Base-by-base conservation (phyloP, 1,284 basidiomycete species). In the Pascua sp. region DNA sequence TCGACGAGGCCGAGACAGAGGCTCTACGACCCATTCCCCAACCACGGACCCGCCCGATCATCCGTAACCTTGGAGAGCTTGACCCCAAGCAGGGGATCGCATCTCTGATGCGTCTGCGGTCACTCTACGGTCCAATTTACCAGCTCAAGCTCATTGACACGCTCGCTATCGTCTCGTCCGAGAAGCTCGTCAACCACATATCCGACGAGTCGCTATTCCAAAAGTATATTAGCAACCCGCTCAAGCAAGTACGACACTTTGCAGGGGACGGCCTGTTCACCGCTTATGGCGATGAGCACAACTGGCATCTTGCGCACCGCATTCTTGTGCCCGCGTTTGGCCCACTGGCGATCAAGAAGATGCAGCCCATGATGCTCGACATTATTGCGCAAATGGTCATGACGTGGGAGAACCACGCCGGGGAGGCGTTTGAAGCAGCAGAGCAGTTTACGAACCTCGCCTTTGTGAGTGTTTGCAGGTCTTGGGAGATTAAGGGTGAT, bases 251-350 rank as follows among this genome's bases (percentile, higher is more conserved):
- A 11, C 74, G 81, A 39, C 75, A 77, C 51, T 71, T 81, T 5
- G 75, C 77, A 1, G 78, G 78, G 16, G 82, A 83, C 65, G 83
- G 67, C 39, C 57, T 69, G 41, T 69, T 69, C 55, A 69, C 67
- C 68, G 81, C 81, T 0, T 70, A 77, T 36, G 63, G 71, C 15
- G 73, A 77, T 8, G 82, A 84, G 60, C 74, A 76, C 42, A 81
- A 81, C 67, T 83, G 82, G 82, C 55, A 57, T 18, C 57, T 67
- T 5, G 64, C 65, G 79, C 81, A 84, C 69, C 81, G 81, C 39
- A 73, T 84, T 42, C 77, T 84, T 16, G 80, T 82, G 73, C 82
- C 82, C 11, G 80, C 81, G 2, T 84, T 84, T 67, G 80, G 81
- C 32, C 79, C 80, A 0, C 64, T 77, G 11, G 74, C 77, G 2